Evolutionary conservation across 2,329 filamentous ascomycete species (phyloP), one percentile per base, ranked within the genome.

Genomic region (Diaporthe sp.): DNA sequence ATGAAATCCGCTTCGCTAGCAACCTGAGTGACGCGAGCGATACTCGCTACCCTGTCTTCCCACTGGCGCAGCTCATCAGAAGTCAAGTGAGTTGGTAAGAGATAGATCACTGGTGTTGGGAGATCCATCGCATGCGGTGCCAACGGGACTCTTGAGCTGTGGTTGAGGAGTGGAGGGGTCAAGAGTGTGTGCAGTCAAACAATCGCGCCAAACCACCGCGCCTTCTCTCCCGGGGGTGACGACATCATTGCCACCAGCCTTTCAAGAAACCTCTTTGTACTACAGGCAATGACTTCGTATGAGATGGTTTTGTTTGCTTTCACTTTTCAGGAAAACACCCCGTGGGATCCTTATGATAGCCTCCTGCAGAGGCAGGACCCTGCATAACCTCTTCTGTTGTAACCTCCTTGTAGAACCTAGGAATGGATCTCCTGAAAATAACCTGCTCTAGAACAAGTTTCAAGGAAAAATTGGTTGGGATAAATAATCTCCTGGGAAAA

Each of bases 21-120:
- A 82, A 96, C 90, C 75, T 93, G 92, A 0, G 94, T 96, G 72
- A 97, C 90, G 75, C 93, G 92, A 0, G 94, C 96, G 72, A 97
- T 82, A 0, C 88, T 88, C 5, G 89, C 86, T 13, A 97, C 89
- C 31, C 88, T 88, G 37, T 92, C 89, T 81, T 95, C 93, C 19
- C 95, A 82, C 44, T 88, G 83, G 68, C 92, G 90, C 13, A 94
- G 85, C 77, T 93, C 90, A 9, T 92, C 88, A 1, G 89, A 84
- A 2, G 88, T 85, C 39, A 98, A 87, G 81, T 95, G 94, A 5
- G 93, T 91, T 1, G 92, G 85, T 0, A 98, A 88, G 19, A 98
- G 87, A 79, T 92, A 97, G 34, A 97, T 92, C 5, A 90, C 87
- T 15, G 94, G 94, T 49, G 90, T 85, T 4, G 80, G 70, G 37